phyloP scores from a whole-genome alignment of 805 yeast genomes.

The Saccharomycopsis malanga region DNA sequence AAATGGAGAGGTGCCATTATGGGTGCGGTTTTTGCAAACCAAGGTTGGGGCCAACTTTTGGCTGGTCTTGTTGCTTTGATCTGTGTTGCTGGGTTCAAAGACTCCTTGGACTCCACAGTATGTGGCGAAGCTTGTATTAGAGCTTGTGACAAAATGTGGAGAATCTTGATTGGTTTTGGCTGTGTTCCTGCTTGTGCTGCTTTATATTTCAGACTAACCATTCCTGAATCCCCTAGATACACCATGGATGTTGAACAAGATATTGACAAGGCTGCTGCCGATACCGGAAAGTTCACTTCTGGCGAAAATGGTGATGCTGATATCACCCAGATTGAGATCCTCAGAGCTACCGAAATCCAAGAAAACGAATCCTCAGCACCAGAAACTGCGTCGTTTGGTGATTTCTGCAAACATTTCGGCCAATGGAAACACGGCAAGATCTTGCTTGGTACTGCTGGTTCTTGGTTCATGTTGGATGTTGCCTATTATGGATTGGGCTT shows the following conservation, averaged over 20 bases:
- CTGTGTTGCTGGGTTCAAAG: slow-evolving; percentile 70
- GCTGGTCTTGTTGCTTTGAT: slow-evolving; percentile 81
- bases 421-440: slow-evolving; percentile 87
- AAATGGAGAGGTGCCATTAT: slow-evolving; percentile 97
- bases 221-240: slow-evolving; percentile 93
- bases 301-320: slow-evolving; percentile 46
- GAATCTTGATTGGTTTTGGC: slow-evolving; percentile 83
- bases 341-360: slow-evolving; percentile 41
- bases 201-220: slow-evolving; percentile 84
- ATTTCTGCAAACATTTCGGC: slow-evolving; percentile 64
- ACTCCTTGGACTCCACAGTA: slow-evolving; percentile 46
- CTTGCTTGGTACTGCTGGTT: slow-evolving; percentile 80
- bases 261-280: slow-evolving; percentile 33
- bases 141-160: slow-evolving; percentile 94
- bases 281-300: slow-evolving; percentile 36
- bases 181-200: slow-evolving; percentile 83
- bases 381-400: slow-evolving; percentile 75
- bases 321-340: slow-evolving; percentile 35
- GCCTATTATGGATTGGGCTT: slow-evolving; percentile 86
- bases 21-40: slow-evolving; percentile 95
- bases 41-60: slow-evolving; percentile 90
- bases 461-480: slow-evolving; percentile 87
- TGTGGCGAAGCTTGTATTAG: slow-evolving; percentile 62
- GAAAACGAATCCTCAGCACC: slow-evolving; percentile 36
- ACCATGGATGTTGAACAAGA: slow-evolving; percentile 66